Conservation (phyloP, 768 basidiomycete species). For the Boletus edulis region DNA sequence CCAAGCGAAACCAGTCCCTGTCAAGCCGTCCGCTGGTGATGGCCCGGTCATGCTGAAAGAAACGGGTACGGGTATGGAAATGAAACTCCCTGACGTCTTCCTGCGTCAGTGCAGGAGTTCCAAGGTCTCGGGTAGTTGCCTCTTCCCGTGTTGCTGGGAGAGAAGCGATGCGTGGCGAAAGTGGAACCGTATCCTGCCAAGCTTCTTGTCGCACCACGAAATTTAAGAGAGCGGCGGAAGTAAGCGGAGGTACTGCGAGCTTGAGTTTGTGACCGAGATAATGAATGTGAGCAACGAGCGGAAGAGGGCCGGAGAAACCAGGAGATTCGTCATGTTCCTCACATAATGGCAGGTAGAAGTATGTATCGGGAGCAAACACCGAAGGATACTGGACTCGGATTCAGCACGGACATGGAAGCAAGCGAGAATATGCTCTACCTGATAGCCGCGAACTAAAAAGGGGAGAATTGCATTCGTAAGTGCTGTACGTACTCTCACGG, state of each 20-base stretch:
- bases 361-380: conserved; percentile 42
- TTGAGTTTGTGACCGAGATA: conserved; percentile 43
- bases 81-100: conserved; percentile 43
- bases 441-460: conserved; percentile 41
- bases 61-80: conserved; percentile 33
- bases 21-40: conserved; percentile 36
- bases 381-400: conserved; percentile 37
- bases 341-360: conserved; percentile 41
- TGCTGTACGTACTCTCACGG: conserved; percentile 22
- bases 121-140: conserved; percentile 27
- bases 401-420: conserved; percentile 1
- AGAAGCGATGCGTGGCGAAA: conserved; percentile 18
- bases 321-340: conserved; percentile 20
- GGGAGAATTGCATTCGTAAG: conserved; percentile 35
- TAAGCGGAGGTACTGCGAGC: conserved; percentile 40
- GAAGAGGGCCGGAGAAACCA: conserved; percentile 33
- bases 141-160: conserved; percentile 37
- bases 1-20: conserved; percentile 47
- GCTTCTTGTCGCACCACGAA: conserved; percentile 38
- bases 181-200: conserved; percentile 29
- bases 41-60: conserved; percentile 21
- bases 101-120: conserved; percentile 33
- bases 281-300: conserved; percentile 31
- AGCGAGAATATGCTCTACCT: conserved; percentile 27
- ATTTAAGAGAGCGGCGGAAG: conserved; percentile 39